phyloP scores from a whole-genome alignment of 768 basidiomycete genomes.

The Collybiopsis confluens region DNA sequence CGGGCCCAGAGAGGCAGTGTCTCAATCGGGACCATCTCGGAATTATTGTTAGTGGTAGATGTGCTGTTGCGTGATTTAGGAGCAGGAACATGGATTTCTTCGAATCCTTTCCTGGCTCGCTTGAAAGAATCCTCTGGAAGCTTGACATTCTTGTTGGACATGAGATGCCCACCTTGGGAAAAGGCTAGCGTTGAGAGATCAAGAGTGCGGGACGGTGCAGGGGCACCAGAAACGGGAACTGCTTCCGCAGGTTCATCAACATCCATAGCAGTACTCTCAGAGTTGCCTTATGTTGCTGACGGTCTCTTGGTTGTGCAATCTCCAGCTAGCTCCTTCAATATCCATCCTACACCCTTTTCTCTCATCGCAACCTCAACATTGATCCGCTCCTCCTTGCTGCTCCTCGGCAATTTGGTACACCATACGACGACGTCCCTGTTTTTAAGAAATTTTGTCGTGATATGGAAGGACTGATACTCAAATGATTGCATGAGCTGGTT shows the following conservation, averaged over 20 bases:
- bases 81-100: slow-evolving; percentile 95
- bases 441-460: slow-evolving; percentile 86
- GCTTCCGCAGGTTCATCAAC: slow-evolving; percentile 52
- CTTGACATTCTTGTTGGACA: slow-evolving; percentile 99
- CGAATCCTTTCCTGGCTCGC: slow-evolving; percentile 92
- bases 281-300: slow-evolving; percentile 30
- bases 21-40: slow-evolving; percentile 68
- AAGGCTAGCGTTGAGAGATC: slow-evolving; percentile 97
- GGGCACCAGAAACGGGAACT: slow-evolving; percentile 73
- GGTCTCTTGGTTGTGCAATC: slow-evolving; percentile 38
- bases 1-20: slow-evolving; percentile 83
- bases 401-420: slow-evolving; percentile 94
- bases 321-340: slow-evolving; percentile 81
- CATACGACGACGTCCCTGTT: slow-evolving; percentile 96
- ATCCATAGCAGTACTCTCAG: slow-evolving; percentile 65
- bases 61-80: slow-evolving; percentile 53
- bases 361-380: slow-evolving; percentile 98
- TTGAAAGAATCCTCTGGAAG: slow-evolving; percentile 98
- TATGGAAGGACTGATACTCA: slow-evolving; percentile 87
- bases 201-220: slow-evolving; percentile 78
- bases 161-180: slow-evolving; percentile 90
- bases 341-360: slow-evolving; percentile 96
- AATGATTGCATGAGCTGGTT: slow-evolving; percentile 96
- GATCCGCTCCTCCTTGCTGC: slow-evolving; percentile 81
- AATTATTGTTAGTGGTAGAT: slow-evolving; percentile 47